Evolutionary conservation across 768 basidiomycete genomes (phyloP).

Genomic region (Naganishia vaughanmartiniae): DNA sequence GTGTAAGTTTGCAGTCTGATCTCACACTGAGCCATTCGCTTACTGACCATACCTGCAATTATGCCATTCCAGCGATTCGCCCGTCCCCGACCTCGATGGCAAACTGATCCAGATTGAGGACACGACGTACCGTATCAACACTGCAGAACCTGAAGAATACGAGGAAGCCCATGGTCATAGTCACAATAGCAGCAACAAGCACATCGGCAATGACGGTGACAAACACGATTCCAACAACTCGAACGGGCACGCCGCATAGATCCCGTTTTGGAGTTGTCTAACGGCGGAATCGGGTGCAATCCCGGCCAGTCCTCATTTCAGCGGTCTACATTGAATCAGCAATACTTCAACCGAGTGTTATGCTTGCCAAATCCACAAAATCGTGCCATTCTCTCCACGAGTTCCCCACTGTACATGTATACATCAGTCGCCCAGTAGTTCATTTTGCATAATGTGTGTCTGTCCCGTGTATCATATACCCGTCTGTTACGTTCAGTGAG

Average conservation of each 20-base stretch:
- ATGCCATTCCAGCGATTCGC: background rate
- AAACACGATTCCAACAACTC: background rate
- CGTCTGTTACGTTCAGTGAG: no score
- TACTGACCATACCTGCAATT: background rate
- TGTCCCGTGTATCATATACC: no score
- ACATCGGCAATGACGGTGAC: background rate
- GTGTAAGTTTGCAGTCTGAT: background rate
- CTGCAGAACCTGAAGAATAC: conserved; percentile 10
- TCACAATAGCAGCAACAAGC: conserved; percentile 3
- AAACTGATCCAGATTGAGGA: conserved; percentile 21
- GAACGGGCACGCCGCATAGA: background rate
- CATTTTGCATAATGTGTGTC: no score
- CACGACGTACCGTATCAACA: conserved; percentile 11
- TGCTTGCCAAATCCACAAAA: no score
- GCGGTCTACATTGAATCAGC: no score
- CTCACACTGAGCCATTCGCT: background rate
- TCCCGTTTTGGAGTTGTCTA: no score
- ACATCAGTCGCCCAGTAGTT: no score
- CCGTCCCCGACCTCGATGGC: conserved; percentile 16
- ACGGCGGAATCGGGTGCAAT: no score
- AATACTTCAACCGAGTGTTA: no score
- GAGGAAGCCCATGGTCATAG: background rate
- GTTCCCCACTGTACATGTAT: no score
- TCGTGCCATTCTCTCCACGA: no score
- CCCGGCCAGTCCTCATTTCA: no score